phyloP scores from a whole-genome alignment of 345 rosid species.

The Anacardium occidentale region DNA sequence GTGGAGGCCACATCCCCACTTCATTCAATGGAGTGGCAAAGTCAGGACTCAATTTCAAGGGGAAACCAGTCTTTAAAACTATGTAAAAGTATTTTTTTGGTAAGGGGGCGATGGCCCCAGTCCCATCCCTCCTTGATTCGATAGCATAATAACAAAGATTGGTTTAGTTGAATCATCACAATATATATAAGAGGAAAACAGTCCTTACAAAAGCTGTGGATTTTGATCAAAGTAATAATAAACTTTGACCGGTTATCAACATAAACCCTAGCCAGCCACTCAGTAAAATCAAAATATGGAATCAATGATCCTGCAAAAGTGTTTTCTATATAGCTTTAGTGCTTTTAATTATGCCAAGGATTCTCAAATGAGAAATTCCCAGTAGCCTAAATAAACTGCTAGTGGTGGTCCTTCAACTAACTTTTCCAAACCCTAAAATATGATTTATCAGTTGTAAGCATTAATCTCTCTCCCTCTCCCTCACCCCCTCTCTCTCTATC shows the following conservation, averaged over 20 bases:
- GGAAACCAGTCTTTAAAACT: no score
- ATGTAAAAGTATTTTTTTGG: no score
- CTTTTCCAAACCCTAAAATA: constrained; percentile 33
- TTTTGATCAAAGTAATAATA: constrained; percentile 4
- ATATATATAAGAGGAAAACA: neutral
- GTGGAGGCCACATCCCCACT: no score
- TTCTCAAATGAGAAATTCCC: constrained; percentile 23
- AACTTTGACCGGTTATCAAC: neutral
- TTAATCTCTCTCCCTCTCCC: no score
- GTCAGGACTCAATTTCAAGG: no score
- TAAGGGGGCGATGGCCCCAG: no score
- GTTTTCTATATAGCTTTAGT: constrained; percentile 20
- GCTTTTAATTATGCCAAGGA: constrained; percentile 30
- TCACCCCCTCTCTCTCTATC: no score
- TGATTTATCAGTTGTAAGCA: constrained; percentile 30
- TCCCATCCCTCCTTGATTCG: no score
- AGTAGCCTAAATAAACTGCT: constrained; percentile 28
- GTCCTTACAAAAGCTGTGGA: neutral
- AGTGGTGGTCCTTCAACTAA: constrained; percentile 52
- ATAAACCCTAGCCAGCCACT: constrained; percentile 15
- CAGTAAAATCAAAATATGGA: constrained; percentile 23
- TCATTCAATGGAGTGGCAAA: no score
- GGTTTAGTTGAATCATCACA: no score
- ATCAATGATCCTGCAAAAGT: constrained; percentile 29
- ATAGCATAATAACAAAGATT: no score